Evolutionary conservation across 257 asterid species (phyloP).

Genomic region (Marsdenia floribunda): DNA sequence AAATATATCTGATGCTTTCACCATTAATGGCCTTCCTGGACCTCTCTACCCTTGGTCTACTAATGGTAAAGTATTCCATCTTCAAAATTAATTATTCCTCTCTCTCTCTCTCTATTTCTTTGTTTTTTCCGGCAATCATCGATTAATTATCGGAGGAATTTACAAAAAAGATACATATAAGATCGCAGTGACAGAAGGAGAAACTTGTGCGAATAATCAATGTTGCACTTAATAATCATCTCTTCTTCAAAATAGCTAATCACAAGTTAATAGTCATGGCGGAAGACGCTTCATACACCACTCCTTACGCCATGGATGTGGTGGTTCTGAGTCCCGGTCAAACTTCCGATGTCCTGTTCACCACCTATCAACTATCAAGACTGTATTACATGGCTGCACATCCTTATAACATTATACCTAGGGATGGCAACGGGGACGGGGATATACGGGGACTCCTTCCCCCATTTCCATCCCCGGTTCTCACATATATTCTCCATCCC

Average conservation of each 20-base stretch:
- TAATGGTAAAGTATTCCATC: conserved; percentile 22
- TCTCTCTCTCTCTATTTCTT: not conserved
- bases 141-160: too few species aligned
- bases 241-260: conserved; percentile 33
- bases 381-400: too few species aligned
- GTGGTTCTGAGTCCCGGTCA: conserved; percentile 64
- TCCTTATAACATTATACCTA: too few species aligned
- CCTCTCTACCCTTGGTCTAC: conserved; percentile 53
- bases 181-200: too few species aligned
- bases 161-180: too few species aligned
- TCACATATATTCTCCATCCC: too few species aligned
- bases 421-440: too few species aligned
- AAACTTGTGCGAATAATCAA: too few species aligned
- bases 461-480: too few species aligned
- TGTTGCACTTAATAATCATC: conserved; percentile 60
- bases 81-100: not conserved
- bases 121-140: too few species aligned
- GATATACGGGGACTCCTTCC: too few species aligned
- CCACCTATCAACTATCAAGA: conserved; percentile 43
- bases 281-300: conserved; percentile 61
- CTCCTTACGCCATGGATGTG: conserved; percentile 61
- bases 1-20: conserved; percentile 45
- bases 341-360: conserved; percentile 57
- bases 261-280: conserved; percentile 58
- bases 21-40: conserved; percentile 59